Evolutionary conservation across 441 rosid species (phyloP).

Genomic region (Syzygium syzygioides): DNA sequence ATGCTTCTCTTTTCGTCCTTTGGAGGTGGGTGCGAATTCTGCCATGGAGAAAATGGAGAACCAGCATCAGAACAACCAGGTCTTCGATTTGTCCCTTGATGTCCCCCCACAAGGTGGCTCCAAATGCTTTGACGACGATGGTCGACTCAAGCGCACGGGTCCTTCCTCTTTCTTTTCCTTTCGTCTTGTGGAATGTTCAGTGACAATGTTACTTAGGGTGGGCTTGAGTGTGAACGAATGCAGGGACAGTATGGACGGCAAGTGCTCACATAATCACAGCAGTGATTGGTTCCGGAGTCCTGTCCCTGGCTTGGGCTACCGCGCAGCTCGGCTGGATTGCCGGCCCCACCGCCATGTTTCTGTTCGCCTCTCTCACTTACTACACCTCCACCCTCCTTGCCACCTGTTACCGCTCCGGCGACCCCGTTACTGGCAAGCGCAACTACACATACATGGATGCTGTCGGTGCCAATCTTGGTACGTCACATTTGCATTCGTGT

Average conservation of each 20-base stretch:
- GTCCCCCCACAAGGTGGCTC: too few species aligned
- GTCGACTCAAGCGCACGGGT: slow-evolving; percentile 4
- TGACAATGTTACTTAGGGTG: not conserved
- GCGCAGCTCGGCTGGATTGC: slow-evolving; percentile 11
- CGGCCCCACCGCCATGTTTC: not conserved
- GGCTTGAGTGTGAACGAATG: not conserved
- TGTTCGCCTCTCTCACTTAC: slow-evolving; percentile 2
- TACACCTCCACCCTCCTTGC: slow-evolving; percentile 4
- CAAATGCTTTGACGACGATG: not conserved
- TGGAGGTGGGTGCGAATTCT: too few species aligned
- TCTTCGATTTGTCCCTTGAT: too few species aligned
- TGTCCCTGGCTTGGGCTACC: slow-evolving; percentile 7
- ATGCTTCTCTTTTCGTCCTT: too few species aligned
- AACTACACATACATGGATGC: slow-evolving; percentile 16
- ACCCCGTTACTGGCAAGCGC: not conserved
- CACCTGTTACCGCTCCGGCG: not conserved
- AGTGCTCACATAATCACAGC: slow-evolving; percentile 8
- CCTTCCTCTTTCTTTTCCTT: not conserved
- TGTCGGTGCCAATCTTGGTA: slow-evolving; percentile 7
- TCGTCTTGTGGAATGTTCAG: not conserved
- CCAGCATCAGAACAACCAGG: too few species aligned
- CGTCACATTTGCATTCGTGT: not conserved
- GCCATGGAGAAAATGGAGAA: too few species aligned
- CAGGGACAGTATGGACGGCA: slow-evolving; percentile 6
- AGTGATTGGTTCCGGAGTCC: slow-evolving; percentile 4